Evolutionary conservation across 257 asterid species (phyloP), one percentile per base, ranked within the genome.

Genomic region (Lycium ferocissimum): DNA sequence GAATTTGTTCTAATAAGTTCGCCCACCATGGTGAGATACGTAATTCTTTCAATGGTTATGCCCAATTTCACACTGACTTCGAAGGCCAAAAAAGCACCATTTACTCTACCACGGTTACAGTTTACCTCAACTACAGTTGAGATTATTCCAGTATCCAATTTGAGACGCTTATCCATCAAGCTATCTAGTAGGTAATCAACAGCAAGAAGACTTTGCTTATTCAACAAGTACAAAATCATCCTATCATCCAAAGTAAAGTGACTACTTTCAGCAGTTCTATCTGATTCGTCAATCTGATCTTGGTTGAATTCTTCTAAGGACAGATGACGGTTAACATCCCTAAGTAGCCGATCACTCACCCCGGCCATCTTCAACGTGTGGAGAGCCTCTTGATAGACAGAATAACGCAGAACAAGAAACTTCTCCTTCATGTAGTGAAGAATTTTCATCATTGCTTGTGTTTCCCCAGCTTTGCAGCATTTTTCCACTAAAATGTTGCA

Each of bases 351-450:
- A 83, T 88, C 92, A 84, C 90, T 89, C 87, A 87, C 92, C 47
- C 93, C 96, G 10, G 90, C 83, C 45, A 73, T 78, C 87, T 89
- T 84, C 65, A 95, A 86, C 81, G 89, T 70, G 82, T 90, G 91
- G 40, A 91, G 87, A 22, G 98, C 97, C 86, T 90, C 91, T 84
- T 49, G 88, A 90, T 91, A 95, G 54, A 95, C 90, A 26, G 94
- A 88, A 86, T 90, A 89, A 13, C 95, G 94, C 43, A 94, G 98
- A 86, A 97, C 98, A 9, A 97, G 85, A 86, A 87, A 87, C 47
- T 92, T 91, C 58, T 89, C 89, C 90, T 93, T 94, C 99, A 97
- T 97, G 94, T 92, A 94, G 83, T 90, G 89, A 61, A 95, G 98
- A 86, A 95, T 89, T 86, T 88, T 90, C 73, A 85, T 85, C 79